phyloP scores from a whole-genome alignment of 805 yeast genomes.

The Kodamaea hsintzibuensis region DNA sequence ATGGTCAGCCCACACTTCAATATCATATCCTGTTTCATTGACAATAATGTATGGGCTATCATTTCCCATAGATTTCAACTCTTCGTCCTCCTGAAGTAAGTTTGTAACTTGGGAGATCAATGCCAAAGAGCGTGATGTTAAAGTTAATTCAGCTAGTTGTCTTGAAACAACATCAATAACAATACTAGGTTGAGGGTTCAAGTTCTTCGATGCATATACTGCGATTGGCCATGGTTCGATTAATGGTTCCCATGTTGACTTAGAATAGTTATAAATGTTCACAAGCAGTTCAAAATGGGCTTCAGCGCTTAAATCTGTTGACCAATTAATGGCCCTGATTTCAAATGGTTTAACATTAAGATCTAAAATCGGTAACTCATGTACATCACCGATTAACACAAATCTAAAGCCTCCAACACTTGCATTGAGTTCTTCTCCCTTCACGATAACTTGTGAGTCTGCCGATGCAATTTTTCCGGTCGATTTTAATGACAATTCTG shows the following conservation, averaged over 20 bases:
- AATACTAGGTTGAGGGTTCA: conserved; percentile 48
- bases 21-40: conserved; percentile 82
- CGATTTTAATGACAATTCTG: conserved; percentile 45
- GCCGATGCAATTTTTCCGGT: conserved; percentile 14
- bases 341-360: conserved; percentile 71
- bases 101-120: conserved; percentile 68
- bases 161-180: conserved; percentile 73
- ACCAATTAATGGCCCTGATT: conserved; percentile 76
- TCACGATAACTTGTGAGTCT: conserved; percentile 46
- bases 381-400: conserved; percentile 86
- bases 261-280: conserved; percentile 83
- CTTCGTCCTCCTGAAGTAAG: conserved; percentile 53
- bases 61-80: conserved; percentile 67
- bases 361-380: conserved; percentile 86
- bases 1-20: conserved; percentile 81
- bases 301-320: conserved; percentile 74
- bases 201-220: conserved; percentile 58
- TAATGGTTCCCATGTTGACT: conserved; percentile 94
- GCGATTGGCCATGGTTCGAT: conserved; percentile 86
- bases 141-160: conserved; percentile 72
- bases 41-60: conserved; percentile 78
- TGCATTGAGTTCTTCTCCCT: conserved; percentile 67
- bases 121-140: conserved; percentile 81
- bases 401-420: conserved; percentile 75
- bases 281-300: conserved; percentile 63